These are phyloP conservation scores for Aspergillus nomiae DNA, from an alignment of 2,329 filamentous ascomycete genomes.

Conservation along the genomic window DNA sequence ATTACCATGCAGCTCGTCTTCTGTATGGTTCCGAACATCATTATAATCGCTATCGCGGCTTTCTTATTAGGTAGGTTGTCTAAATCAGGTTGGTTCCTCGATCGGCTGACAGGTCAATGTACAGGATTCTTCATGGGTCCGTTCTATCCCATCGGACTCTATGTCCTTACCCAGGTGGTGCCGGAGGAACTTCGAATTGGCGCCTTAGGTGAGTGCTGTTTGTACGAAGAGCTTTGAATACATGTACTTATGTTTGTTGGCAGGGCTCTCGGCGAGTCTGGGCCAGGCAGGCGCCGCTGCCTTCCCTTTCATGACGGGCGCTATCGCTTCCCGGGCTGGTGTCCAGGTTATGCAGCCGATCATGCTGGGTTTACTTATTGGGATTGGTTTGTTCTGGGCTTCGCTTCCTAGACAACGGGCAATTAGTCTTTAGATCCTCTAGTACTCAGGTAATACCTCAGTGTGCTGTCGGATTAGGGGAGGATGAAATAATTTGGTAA, in stretches of 20 bases:
- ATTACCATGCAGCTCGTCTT: constrained; percentile 24
- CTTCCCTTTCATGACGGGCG: constrained; percentile 28
- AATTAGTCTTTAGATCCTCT: background rate
- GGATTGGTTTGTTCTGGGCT: constrained; percentile 24
- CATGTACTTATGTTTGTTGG: constrained; percentile 3
- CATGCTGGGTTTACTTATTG: constrained; percentile 24
- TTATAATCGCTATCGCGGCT: constrained; percentile 23
- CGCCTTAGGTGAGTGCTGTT: constrained; percentile 20
- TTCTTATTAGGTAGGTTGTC: constrained; percentile 23
- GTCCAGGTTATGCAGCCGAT: constrained; percentile 28
- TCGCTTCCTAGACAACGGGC: constrained; percentile 18
- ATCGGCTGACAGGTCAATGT: background rate
- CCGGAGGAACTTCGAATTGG: constrained; percentile 26
- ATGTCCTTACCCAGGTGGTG: constrained; percentile 26
- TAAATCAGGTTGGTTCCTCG: background rate
- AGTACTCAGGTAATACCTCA: background rate
- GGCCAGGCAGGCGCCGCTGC: constrained; percentile 26
- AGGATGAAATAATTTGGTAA: background rate
- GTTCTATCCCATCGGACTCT: constrained; percentile 27
- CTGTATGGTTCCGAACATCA: constrained; percentile 26
- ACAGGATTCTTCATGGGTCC: constrained; percentile 28
- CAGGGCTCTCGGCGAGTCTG: constrained; percentile 26
- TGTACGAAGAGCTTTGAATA: too few species aligned
- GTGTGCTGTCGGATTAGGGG: background rate
- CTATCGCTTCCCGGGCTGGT: constrained; percentile 24